Evolutionary conservation across 768 basidiomycete species (phyloP).

Genomic region (Serpula lacrymans): DNA sequence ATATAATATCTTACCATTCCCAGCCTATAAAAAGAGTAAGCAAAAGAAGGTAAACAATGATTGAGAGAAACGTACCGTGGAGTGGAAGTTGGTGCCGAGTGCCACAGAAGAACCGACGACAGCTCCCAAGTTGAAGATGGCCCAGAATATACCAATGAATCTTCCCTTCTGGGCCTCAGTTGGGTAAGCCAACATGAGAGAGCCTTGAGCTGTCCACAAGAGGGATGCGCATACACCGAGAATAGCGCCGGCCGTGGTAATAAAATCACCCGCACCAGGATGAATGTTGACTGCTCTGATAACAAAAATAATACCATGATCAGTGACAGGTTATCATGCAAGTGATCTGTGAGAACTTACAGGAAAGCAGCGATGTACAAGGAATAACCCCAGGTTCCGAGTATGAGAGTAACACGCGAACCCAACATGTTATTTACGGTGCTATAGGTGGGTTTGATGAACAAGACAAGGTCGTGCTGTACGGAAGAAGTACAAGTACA

Average conservation of each 20-base stretch:
- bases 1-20: slow-evolving; percentile 30
- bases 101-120: slow-evolving; percentile 74
- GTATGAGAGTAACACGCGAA: slow-evolving; percentile 58
- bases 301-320: not conserved
- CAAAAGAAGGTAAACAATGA: not conserved
- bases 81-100: slow-evolving; percentile 62
- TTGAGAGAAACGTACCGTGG: slow-evolving; percentile 36
- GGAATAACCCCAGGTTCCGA: slow-evolving; percentile 70
- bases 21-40: slow-evolving; percentile 25
- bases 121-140: slow-evolving; percentile 72
- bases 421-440: slow-evolving; percentile 76
- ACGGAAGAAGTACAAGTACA: too few relatives aligned
- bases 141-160: slow-evolving; percentile 74
- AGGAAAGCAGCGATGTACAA: slow-evolving; percentile 69
- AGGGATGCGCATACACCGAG: slow-evolving; percentile 65
- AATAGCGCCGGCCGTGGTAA: slow-evolving; percentile 62
- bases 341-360: slow-evolving; percentile 36
- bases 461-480: too few relatives aligned
- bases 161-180: slow-evolving; percentile 70
- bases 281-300: slow-evolving; percentile 65
- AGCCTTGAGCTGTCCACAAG: slow-evolving; percentile 76
- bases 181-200: slow-evolving; percentile 74
- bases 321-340: too few relatives aligned
- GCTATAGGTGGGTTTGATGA: slow-evolving; percentile 28
- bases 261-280: slow-evolving; percentile 51